Conservation (phyloP, 352 stramenopile species). For the Globisporangium carolinianum region DNA sequence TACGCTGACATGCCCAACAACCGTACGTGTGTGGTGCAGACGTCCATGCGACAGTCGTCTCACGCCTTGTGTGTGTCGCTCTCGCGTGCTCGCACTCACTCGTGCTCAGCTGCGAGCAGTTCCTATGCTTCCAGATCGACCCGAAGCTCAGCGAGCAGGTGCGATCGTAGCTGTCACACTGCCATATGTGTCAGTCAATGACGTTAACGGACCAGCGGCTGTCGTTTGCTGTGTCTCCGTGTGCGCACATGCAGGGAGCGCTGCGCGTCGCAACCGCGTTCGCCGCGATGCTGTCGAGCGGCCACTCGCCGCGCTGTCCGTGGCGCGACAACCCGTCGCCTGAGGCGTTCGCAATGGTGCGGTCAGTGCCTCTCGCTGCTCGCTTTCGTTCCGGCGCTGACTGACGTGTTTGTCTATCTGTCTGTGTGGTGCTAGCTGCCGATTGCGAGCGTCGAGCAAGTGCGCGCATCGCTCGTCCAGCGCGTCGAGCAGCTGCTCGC, state of each 20-base stretch:
- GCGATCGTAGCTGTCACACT: background rate
- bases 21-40: too few species aligned
- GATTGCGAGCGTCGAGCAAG: conserved; percentile 18
- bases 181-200: background rate
- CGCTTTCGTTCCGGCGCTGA: background rate
- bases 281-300: conserved; percentile 27
- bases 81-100: too few species aligned
- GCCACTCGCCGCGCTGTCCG: conserved; percentile 41
- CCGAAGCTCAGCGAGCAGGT: conserved; percentile 30
- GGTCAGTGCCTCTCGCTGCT: background rate
- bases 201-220: too few species aligned
- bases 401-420: too few species aligned
- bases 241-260: conserved; percentile 12
- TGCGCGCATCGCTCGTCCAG: conserved; percentile 4
- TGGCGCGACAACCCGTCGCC: conserved; percentile 57
- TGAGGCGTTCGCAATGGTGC: conserved; percentile 43
- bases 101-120: conserved; percentile 25
- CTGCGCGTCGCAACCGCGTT: conserved; percentile 32
- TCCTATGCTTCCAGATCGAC: conserved; percentile 52
- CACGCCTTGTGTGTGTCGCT: background rate
- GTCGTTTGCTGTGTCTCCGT: too few species aligned
- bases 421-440: conserved; percentile 16
- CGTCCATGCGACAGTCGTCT: too few species aligned
- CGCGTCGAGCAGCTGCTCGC: conserved; percentile 9
- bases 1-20: background rate